A percentile compares a stretch with the other conserved stretches of the same genome.
These are phyloP conservation scores for Aureobasidium zeae DNA, from an alignment of 2,329 filamentous ascomycete species.

Conservation along the genomic window DNA sequence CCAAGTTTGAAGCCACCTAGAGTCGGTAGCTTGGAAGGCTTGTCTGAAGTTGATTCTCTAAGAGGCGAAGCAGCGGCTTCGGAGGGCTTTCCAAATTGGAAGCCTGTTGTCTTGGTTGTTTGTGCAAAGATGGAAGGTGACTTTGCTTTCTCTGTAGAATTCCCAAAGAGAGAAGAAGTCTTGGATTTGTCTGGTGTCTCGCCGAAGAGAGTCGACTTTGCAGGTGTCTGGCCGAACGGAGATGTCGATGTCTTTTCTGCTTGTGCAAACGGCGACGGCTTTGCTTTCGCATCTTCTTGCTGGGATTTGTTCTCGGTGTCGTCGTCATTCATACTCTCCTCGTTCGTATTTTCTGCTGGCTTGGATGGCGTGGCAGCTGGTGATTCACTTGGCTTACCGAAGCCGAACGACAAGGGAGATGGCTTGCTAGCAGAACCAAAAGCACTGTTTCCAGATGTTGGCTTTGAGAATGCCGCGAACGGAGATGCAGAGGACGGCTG, in stretches of 20 bases:
- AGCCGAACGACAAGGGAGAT: slow-evolving; percentile 21
- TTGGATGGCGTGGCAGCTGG: slow-evolving; percentile 2
- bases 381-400: slow-evolving; percentile 16
- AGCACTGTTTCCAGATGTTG: slow-evolving; percentile 21
- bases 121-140: slow-evolving; percentile 6
- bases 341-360: slow-evolving; percentile 22
- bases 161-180: slow-evolving; percentile 7
- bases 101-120: slow-evolving; percentile 7
- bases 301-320: slow-evolving; percentile 1
- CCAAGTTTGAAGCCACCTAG: slow-evolving; percentile 54
- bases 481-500: slow-evolving; percentile 32
- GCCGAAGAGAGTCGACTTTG: slow-evolving; percentile 1
- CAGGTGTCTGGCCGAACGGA: background rate
- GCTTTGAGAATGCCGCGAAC: slow-evolving; percentile 31
- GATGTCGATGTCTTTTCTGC: background rate
- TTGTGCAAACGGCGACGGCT: background rate
- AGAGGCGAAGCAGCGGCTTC: slow-evolving; percentile 15
- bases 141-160: background rate
- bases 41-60: slow-evolving; percentile 13
- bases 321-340: slow-evolving; percentile 23
- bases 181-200: slow-evolving; percentile 4
- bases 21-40: slow-evolving; percentile 27
- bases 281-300: background rate
- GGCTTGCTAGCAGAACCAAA: slow-evolving; percentile 27
- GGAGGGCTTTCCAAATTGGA: slow-evolving; percentile 19